phyloP scores from a whole-genome alignment of 78 protist species.

The Bigelowiella natans region DNA sequence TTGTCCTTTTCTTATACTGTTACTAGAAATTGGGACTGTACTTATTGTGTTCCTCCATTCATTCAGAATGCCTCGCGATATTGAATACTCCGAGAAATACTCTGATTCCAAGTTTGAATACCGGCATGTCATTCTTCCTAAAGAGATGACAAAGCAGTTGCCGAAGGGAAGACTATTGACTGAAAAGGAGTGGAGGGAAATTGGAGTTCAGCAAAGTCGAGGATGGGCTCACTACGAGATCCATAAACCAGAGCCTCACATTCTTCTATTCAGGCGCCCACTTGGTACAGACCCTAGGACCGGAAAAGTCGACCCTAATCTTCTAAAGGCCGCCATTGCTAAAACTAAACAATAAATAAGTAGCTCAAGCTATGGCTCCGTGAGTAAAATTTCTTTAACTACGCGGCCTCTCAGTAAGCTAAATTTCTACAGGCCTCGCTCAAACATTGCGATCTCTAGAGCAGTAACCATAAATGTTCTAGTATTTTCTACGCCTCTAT shows the following conservation, averaged over 20 bases:
- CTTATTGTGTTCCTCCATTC: too few species aligned
- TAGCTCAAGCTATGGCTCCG: too few species aligned
- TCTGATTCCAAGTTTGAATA: conserved; percentile 26
- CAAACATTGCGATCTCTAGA: too few species aligned
- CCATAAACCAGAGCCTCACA: conserved; percentile 40
- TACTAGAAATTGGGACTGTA: too few species aligned
- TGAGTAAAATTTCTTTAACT: too few species aligned
- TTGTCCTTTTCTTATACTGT: too few species aligned
- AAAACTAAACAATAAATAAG: neutral
- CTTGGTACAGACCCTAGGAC: conserved; percentile 7
- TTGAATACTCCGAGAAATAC: conserved; percentile 25
- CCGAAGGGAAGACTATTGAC: conserved; percentile 9
- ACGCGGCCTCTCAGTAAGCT: too few species aligned
- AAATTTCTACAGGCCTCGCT: too few species aligned
- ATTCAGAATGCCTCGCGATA: neutral
- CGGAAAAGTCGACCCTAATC: neutral
- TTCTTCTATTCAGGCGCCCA: conserved; percentile 34
- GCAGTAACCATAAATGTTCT: too few species aligned
- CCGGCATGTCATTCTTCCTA: conserved; percentile 8
- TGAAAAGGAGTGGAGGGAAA: conserved; percentile 33
- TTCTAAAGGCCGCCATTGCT: neutral
- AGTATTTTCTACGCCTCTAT: too few species aligned
- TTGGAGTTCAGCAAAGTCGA: conserved; percentile 29
- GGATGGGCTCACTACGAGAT: conserved; percentile 38
- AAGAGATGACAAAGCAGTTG: neutral